Conservation (phyloP, 2,329 filamentous ascomycete genomes). For the Nemania abortiva region DNA sequence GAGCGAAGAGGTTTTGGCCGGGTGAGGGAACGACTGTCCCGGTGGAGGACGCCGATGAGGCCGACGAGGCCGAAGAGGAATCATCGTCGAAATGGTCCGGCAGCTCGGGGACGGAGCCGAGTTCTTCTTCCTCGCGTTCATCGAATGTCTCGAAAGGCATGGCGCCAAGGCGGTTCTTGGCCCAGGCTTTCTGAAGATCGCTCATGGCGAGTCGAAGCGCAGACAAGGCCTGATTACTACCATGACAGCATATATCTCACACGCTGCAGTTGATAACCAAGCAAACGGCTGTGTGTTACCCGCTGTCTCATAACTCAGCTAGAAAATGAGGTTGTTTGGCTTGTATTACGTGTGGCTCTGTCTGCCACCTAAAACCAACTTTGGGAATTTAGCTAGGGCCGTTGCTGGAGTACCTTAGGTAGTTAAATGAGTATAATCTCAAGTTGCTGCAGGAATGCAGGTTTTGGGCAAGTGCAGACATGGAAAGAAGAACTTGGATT, state of each 20-base stretch:
- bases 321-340: not conserved
- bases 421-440: not conserved
- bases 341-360: slow-evolving; percentile 11
- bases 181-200: slow-evolving; percentile 82
- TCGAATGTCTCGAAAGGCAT: slow-evolving; percentile 64
- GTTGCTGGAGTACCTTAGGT: not conserved
- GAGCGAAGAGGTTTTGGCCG: slow-evolving; percentile 78
- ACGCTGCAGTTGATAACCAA: slow-evolving; percentile 14
- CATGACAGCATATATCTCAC: slow-evolving; percentile 33
- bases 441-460: not conserved
- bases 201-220: slow-evolving; percentile 69
- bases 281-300: slow-evolving; percentile 6
- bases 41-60: slow-evolving; percentile 91
- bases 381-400: not conserved
- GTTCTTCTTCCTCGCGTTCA: slow-evolving; percentile 66
- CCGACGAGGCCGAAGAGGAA: slow-evolving; percentile 77
- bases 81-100: slow-evolving; percentile 69
- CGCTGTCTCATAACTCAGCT: slow-evolving; percentile 22
- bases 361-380: slow-evolving; percentile 18
- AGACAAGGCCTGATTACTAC: slow-evolving; percentile 19
- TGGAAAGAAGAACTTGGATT: slow-evolving; percentile 2
- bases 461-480: not conserved
- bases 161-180: slow-evolving; percentile 77
- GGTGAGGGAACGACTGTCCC: slow-evolving; percentile 89
- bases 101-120: slow-evolving; percentile 57